These are phyloP conservation scores for Wickerhamomyces kurtzmanii DNA, from an alignment of 805 yeast genomes.

Conservation along the genomic window DNA sequence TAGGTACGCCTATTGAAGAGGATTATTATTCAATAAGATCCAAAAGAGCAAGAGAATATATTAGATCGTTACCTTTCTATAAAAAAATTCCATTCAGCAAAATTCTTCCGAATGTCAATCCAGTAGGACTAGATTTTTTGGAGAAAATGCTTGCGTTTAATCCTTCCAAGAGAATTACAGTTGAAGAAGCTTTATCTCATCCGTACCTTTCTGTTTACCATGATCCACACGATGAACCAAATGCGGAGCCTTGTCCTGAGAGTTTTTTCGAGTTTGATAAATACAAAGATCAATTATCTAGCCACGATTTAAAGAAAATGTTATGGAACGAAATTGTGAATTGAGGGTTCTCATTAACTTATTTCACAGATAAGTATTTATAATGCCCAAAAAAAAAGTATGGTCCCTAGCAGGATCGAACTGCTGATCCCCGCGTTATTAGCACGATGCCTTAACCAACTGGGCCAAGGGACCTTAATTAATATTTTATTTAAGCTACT, in stretches of 20 bases:
- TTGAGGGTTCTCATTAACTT: too few relatives aligned
- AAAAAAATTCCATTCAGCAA: slow-evolving; percentile 43
- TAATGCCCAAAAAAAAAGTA: too few relatives aligned
- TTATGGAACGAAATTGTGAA: slow-evolving; percentile 72
- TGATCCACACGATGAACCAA: slow-evolving; percentile 91
- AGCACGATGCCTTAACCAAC: too few relatives aligned
- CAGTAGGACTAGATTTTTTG: slow-evolving; percentile 59
- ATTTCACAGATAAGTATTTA: too few relatives aligned
- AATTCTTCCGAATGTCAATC: slow-evolving; percentile 42
- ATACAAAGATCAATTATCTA: slow-evolving; percentile 65
- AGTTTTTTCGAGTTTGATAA: slow-evolving; percentile 88
- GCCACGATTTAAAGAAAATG: slow-evolving; percentile 68
- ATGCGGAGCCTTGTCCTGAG: slow-evolving; percentile 70
- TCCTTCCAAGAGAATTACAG: slow-evolving; percentile 76
- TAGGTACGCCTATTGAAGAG: slow-evolving; percentile 82
- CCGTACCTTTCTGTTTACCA: slow-evolving; percentile 85
- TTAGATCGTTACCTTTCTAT: slow-evolving; percentile 65
- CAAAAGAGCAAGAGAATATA: slow-evolving; percentile 82
- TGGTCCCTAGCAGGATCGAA: slow-evolving; percentile 87
- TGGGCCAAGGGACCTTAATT: too few relatives aligned
- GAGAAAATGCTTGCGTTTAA: slow-evolving; percentile 72
- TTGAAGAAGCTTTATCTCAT: slow-evolving; percentile 74
- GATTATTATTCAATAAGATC: slow-evolving; percentile 70
- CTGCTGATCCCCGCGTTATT: too few relatives aligned
- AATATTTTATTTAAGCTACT: too few relatives aligned